A percentile compares a stretch with the other conserved stretches of the same genome.
Conservation (phyloP, 108 stramenopile species). For the Nitzschia sp. region DNA sequence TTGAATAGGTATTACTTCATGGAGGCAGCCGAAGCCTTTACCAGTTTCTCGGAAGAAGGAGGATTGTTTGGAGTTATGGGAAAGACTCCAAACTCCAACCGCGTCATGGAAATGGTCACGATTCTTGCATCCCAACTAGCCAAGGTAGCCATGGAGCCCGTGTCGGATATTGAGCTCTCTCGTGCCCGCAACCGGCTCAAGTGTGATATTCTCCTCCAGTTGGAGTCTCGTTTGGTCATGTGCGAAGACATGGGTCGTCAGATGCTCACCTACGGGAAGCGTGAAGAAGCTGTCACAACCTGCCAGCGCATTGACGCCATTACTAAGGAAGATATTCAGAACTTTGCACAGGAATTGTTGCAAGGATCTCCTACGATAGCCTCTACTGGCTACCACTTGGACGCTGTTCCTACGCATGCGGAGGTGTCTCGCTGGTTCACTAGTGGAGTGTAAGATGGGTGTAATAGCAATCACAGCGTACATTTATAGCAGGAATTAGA, state of each 20-base stretch:
- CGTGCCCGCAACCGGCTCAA: conserved; percentile 98
- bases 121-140: conserved; percentile 80
- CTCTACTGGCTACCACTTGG: conserved; percentile 67
- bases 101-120: conserved; percentile 63
- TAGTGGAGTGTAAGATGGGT: neutral
- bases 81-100: conserved; percentile 46
- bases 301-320: conserved; percentile 92
- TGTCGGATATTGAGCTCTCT: conserved; percentile 81
- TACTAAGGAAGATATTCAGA: conserved; percentile 83
- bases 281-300: conserved; percentile 81
- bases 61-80: conserved; percentile 94
- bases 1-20: conserved; percentile 91
- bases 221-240: conserved; percentile 91
- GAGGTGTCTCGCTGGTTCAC: conserved; percentile 71
- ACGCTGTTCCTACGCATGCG: conserved; percentile 72
- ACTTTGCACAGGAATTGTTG: conserved; percentile 70
- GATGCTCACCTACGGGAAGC: conserved; percentile 87
- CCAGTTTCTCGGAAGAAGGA: conserved; percentile 79
- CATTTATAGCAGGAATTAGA: neutral
- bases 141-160: conserved; percentile 61
- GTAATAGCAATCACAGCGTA: neutral
- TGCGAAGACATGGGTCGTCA: conserved; percentile 98
- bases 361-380: conserved; percentile 64
- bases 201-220: conserved; percentile 94
- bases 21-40: conserved; percentile 93